phyloP scores from a whole-genome alignment of 331 rosid species.

The Quercus tomentella region DNA sequence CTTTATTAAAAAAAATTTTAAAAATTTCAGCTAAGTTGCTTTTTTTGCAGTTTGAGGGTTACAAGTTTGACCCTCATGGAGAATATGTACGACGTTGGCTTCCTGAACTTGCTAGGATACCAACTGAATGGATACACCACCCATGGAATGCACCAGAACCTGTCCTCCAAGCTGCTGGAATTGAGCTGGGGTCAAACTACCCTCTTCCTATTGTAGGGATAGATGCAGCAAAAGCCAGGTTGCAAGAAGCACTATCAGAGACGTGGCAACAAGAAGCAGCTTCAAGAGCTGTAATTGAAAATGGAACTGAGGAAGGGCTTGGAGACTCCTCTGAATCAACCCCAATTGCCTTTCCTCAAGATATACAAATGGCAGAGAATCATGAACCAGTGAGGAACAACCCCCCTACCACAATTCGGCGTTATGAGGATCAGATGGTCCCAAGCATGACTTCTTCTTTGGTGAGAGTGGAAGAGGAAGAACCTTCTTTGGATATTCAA shows the following conservation, averaged over 20 bases:
- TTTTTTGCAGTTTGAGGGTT: constrained; percentile 71
- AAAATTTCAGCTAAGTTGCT: constrained; percentile 20
- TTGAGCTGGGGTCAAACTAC: constrained; percentile 85
- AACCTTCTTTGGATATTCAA: constrained; percentile 45
- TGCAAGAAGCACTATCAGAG: constrained; percentile 63
- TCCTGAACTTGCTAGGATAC: constrained; percentile 86
- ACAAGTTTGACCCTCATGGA: constrained; percentile 83
- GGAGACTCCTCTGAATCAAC: constrained; percentile 81
- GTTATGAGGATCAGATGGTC: constrained; percentile 86
- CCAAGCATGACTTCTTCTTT: constrained; percentile 74
- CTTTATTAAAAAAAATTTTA: constrained; percentile 13
- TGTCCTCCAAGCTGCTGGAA: constrained; percentile 90
- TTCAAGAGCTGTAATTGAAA: constrained; percentile 74
- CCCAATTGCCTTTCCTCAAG: constrained; percentile 64
- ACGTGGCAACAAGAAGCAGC: constrained; percentile 90
- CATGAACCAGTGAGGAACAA: constrained; percentile 52
- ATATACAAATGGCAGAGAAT: constrained; percentile 73
- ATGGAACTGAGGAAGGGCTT: constrained; percentile 91
- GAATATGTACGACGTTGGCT: constrained; percentile 95
- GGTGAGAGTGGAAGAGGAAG: constrained; percentile 71
- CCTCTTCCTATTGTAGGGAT: constrained; percentile 84
- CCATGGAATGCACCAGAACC: constrained; percentile 95
- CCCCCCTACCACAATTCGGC: constrained; percentile 35
- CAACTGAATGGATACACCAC: constrained; percentile 96
- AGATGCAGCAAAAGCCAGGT: constrained; percentile 68